Evolutionary conservation across 192 early-diverging fungal genomes (phyloP).

Genomic region (Backusella sp.): DNA sequence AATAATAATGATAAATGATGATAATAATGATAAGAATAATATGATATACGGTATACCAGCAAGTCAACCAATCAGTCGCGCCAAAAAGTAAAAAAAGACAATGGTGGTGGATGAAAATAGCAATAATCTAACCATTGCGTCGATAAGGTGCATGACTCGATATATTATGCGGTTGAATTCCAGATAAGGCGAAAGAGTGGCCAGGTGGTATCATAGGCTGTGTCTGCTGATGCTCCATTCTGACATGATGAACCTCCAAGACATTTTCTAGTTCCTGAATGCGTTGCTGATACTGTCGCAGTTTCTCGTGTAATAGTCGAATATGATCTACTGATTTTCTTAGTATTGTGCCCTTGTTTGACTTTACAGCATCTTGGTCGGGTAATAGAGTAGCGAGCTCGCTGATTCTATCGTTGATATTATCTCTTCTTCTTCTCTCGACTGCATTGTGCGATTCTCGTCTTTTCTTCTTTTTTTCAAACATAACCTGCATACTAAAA

Average conservation of each 20-base stretch:
- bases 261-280: slow-evolving; percentile 34
- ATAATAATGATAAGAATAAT: not conserved
- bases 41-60: not conserved
- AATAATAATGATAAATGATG: not conserved
- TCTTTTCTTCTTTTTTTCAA: slow-evolving; percentile 89
- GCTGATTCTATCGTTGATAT: slow-evolving; percentile 97
- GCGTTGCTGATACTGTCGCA: slow-evolving; percentile 27
- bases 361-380: slow-evolving; percentile 74
- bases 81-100: not conserved
- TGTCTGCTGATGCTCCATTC: slow-evolving; percentile 1
- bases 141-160: slow-evolving; percentile 13
- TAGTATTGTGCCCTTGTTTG: slow-evolving; percentile 94
- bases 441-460: slow-evolving; percentile 98
- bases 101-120: not conserved
- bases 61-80: not conserved
- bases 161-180: slow-evolving; percentile 16
- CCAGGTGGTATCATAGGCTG: slow-evolving; percentile 11
- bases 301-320: slow-evolving; percentile 25
- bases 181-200: slow-evolving; percentile 24
- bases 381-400: slow-evolving; percentile 87
- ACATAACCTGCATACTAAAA: slow-evolving; percentile 33
- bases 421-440: slow-evolving; percentile 91
- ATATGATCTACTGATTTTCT: slow-evolving; percentile 93
- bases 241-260: slow-evolving; percentile 21
- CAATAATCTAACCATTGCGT: not conserved